Evolutionary conservation across 1,139 yeast genomes (phyloP), one percentile per base, ranked within the genome.

Genomic region (Komagataea norvegica): DNA sequence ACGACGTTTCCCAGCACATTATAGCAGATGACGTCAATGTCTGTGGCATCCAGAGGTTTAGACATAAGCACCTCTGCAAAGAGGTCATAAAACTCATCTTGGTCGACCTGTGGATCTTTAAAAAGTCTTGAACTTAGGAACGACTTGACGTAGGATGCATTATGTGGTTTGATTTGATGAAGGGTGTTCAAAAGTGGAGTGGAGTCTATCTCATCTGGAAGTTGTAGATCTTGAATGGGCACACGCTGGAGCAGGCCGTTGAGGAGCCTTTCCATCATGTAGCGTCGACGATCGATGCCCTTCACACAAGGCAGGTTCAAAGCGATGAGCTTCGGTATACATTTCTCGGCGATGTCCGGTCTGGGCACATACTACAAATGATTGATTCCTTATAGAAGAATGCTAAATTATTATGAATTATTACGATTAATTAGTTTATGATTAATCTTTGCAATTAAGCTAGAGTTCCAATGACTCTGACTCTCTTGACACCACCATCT

Each of bases 401-500:
- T n/a, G n/a, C n/a, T n/a, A n/a, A n/a, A n/a, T n/a, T n/a, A n/a
- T n/a, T n/a, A n/a, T n/a, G n/a, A n/a, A n/a, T n/a, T n/a, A 22
- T 30, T n/a, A 9, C 11, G 25, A 6, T 14, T 6, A 4, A 3
- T 3, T 22, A 8, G 13, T 13, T 32, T 18, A 43, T 20, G 18
- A 15, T 10, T 29, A 7, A n/a, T n/a, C n/a, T 19, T 18, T 30
- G n/a, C 8, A 11, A 8, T 34, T 41, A 44, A 25, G 64, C 70
- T 38, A 72, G 63, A 18, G 72, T 68, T 26, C 96, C 97, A 55
- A 76, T 74, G 22, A 87, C 91, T 49, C 95, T 74, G 31, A 89
- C 64, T 59, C 97, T 75, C 69, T 89, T 89, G 41, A 88, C 87
- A 45, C 97, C 97, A 37, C 97, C 97, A 56, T 89, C 97, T 22